These are phyloP conservation scores for Talaromyces trachyspermus DNA, from an alignment of 495 filamentous ascomycete species.

Conservation along the genomic window DNA sequence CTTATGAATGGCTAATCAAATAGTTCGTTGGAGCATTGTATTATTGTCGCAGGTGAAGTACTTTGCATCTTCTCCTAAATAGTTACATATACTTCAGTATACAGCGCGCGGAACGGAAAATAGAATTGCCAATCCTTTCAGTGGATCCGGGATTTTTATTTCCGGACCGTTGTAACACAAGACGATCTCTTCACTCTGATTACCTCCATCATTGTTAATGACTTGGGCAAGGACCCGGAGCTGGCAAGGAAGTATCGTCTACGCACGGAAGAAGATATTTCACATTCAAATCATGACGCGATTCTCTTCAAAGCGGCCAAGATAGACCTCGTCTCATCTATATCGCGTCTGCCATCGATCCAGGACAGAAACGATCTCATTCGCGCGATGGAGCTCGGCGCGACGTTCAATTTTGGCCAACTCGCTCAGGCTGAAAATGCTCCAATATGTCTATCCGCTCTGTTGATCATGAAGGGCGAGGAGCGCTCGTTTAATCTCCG, in stretches of 20 bases:
- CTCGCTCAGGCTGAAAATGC: constrained; percentile 33
- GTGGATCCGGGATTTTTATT: constrained; percentile 15
- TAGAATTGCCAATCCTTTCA: constrained; percentile 16
- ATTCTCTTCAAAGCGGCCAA: constrained; percentile 27
- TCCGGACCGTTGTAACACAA: constrained; percentile 7
- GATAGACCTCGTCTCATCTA: constrained; percentile 17
- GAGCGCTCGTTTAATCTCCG: constrained; percentile 24
- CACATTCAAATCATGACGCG: constrained; percentile 26
- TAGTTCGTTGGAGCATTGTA: background rate
- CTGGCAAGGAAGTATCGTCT: constrained; percentile 18
- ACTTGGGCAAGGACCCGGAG: constrained; percentile 32
- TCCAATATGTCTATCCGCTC: constrained; percentile 19
- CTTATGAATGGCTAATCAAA: background rate
- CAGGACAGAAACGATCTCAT: constrained; percentile 25
- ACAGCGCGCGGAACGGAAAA: background rate
- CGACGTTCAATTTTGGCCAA: constrained; percentile 37
- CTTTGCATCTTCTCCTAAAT: too few species aligned
- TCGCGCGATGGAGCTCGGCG: constrained; percentile 35
- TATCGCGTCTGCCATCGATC: constrained; percentile 15
- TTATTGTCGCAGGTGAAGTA: background rate
- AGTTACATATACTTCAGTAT: background rate
- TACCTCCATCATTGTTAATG: constrained; percentile 29
- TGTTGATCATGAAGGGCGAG: constrained; percentile 17
- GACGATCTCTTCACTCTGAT: constrained; percentile 26
- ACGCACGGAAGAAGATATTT: constrained; percentile 19